Evolutionary conservation across 2,329 filamentous ascomycete genomes (phyloP), one percentile per base, ranked within the genome.

Genomic region (Diaporthe destruens): DNA sequence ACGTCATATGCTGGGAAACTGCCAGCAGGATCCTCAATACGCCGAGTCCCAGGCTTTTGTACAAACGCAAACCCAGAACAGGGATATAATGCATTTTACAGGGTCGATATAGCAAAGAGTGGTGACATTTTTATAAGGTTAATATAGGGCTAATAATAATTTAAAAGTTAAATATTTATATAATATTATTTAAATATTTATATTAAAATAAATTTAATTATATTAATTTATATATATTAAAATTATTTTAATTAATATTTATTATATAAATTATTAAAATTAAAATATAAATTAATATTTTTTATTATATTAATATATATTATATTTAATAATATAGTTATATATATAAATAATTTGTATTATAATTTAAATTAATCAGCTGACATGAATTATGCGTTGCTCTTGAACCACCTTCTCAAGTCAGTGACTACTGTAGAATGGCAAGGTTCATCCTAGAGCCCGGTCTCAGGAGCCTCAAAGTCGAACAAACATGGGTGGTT

Each of bases 351-450:
- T n/a, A n/a, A n/a, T n/a, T n/a, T n/a, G n/a, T n/a, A n/a, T n/a
- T n/a, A n/a, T n/a, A n/a, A n/a, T n/a, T n/a, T n/a, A n/a, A n/a
- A n/a, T n/a, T n/a, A n/a, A n/a, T n/a, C n/a, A n/a, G n/a, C n/a
- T 36, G 54, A 34, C 29, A 8, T 4, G 20, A 14, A 56, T n/a
- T 9, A 29, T 36, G 29, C 18, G 54, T 36, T n/a, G 29, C 14
- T 32, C 32, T 36, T 56, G 54, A n/a, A 34, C 54, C 18, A n/a
- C 7, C 54, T 56, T 56, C 54, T 56, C 54, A 56, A 36, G 18
- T 56, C n/a, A 56, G 54, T 36, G 18, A 56, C 32, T 9, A n/a
- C n/a, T n/a, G n/a, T n/a, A 55, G 20, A 14, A 2, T 34, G 9
- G 12, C 53, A 14, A 20, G 2, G 20, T 55, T 16, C 32, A 34